Percentiles rank a stretch among this genome's conserved stretches.
These are phyloP conservation scores for Xylaria acuta DNA, from an alignment of 495 filamentous ascomycete genomes.

Conservation along the genomic window DNA sequence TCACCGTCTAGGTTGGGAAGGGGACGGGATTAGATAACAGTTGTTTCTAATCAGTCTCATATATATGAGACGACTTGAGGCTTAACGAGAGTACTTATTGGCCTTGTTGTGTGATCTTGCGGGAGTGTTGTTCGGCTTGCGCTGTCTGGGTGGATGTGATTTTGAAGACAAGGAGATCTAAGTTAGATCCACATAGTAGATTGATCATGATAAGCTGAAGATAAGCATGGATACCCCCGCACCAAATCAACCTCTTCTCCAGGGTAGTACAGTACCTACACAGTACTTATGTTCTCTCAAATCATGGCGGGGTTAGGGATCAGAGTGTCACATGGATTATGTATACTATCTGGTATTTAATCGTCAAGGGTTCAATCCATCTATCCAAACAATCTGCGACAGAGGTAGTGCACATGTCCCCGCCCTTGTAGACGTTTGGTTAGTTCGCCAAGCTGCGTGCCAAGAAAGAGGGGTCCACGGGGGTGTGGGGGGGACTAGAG, in stretches of 20 bases:
- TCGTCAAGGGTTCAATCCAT: no score
- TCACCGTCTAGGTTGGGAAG: not conserved
- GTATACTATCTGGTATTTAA: not conserved
- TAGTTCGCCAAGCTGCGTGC: no score
- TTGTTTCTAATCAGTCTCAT: not conserved
- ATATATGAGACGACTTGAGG: not conserved
- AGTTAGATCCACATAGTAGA: not conserved
- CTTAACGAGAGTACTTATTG: not conserved
- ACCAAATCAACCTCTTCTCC: not conserved
- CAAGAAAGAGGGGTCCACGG: not conserved
- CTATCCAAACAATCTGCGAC: not conserved
- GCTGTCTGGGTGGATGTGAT: not conserved
- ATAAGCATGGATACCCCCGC: not conserved
- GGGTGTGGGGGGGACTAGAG: slow-evolving; percentile 1
- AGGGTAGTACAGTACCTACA: no score
- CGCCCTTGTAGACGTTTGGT: no score
- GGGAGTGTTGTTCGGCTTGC: not conserved
- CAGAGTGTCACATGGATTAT: not conserved
- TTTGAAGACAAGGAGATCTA: not conserved
- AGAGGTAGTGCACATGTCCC: no score
- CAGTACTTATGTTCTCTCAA: no score
- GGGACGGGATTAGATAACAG: not conserved
- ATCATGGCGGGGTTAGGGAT: not conserved
- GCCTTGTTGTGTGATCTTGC: not conserved
- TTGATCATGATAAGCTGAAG: not conserved